A percentile compares a stretch with the other conserved stretches of the same genome.
phyloP scores from a whole-genome alignment of 176 grass and related monocot species.

The Eragrostis nindensis region DNA sequence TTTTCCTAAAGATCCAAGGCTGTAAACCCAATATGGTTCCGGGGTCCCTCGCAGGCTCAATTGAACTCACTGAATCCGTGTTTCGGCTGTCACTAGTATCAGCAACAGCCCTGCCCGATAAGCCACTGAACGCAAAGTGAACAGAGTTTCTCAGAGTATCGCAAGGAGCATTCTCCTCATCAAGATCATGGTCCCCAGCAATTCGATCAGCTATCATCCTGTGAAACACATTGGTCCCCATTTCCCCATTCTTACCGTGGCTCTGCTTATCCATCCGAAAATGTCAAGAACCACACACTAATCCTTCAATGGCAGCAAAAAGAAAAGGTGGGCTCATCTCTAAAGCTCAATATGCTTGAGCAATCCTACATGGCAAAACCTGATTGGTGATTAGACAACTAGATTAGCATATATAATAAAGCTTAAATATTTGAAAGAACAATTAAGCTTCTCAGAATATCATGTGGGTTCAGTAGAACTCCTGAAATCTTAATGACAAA shows the following conservation, averaged over 20 bases:
- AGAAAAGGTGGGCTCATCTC: slow-evolving; percentile 7
- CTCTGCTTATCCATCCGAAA: slow-evolving; percentile 61
- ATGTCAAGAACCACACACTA: slow-evolving; percentile 23
- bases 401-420: background rate
- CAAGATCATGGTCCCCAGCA: slow-evolving; percentile 33
- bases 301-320: slow-evolving; percentile 18
- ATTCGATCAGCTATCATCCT: slow-evolving; percentile 54
- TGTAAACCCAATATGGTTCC: slow-evolving; percentile 90
- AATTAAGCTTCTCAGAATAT: background rate
- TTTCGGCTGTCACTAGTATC: slow-evolving; percentile 29
- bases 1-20: slow-evolving; percentile 91
- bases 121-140: slow-evolving; percentile 25
- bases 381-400: slow-evolving; percentile 13
- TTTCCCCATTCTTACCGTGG: slow-evolving; percentile 41
- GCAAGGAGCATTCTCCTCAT: slow-evolving; percentile 63
- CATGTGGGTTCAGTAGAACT: background rate
- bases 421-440: background rate
- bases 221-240: slow-evolving; percentile 39
- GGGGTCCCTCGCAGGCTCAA: slow-evolving; percentile 63
- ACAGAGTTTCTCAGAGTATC: slow-evolving; percentile 53
- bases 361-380: slow-evolving; percentile 35
- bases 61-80: slow-evolving; percentile 38
- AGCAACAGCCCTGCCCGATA: slow-evolving; percentile 26
- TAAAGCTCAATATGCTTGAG: slow-evolving; percentile 19
- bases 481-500: background rate